Evolutionary conservation across 352 stramenopile species (phyloP).

Genomic region (Phytopythium ostracodes): DNA sequence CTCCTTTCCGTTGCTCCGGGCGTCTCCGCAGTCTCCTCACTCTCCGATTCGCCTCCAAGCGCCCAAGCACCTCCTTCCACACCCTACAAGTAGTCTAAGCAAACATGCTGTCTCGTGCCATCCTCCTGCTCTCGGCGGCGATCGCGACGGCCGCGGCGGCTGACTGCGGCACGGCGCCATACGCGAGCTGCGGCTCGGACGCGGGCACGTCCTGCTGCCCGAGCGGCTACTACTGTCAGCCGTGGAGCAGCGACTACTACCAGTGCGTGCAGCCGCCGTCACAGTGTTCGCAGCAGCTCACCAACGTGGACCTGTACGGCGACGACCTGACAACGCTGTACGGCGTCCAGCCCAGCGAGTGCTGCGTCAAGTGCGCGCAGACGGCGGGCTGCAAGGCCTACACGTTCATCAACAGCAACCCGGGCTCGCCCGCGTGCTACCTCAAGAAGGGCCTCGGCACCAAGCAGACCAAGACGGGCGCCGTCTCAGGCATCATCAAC

Average conservation of each 20-base stretch:
- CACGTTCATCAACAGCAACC: conserved; percentile 39
- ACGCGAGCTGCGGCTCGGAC: conserved; percentile 6
- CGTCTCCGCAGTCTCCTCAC: not conserved
- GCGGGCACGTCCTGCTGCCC: conserved; percentile 16
- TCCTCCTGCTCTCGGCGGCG: not conserved
- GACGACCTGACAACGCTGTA: conserved; percentile 24
- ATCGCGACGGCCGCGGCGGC: not conserved
- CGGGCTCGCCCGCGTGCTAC: conserved; percentile 25
- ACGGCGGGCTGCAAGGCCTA: conserved; percentile 27
- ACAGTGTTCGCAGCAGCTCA: conserved; percentile 22
- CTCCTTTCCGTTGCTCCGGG: not conserved
- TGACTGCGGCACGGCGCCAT: conserved; percentile 3
- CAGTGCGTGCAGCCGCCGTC: conserved; percentile 17
- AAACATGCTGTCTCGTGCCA: not conserved
- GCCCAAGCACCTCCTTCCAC: not conserved
- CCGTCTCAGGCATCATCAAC: conserved; percentile 27
- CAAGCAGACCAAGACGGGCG: conserved; percentile 12
- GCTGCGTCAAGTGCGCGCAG: conserved; percentile 23
- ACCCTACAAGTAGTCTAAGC: not conserved
- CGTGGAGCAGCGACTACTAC: conserved; percentile 18
- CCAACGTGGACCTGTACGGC: conserved; percentile 25
- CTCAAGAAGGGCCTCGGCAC: conserved; percentile 25
- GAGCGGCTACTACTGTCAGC: conserved; percentile 15
- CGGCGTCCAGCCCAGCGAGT: conserved; percentile 18
- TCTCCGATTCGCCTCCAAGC: conserved; percentile 3